A percentile compares a stretch with the other conserved stretches of the same genome.
These are phyloP conservation scores for Verticillium tricorpus DNA, from an alignment of 2,329 filamentous ascomycete genomes.

Conservation along the genomic window DNA sequence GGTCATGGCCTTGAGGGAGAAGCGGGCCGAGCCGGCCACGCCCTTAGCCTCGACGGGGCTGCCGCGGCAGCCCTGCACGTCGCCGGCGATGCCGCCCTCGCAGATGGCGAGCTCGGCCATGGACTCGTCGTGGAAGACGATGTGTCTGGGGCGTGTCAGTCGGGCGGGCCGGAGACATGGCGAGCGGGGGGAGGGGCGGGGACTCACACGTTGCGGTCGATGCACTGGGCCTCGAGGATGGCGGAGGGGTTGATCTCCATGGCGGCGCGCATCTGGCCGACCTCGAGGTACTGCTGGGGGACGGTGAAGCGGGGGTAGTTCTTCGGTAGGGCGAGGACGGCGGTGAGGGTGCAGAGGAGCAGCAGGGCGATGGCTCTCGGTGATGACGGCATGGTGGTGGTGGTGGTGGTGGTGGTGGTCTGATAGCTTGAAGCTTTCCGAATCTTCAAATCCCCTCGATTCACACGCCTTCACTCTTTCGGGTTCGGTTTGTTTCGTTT, in stretches of 20 bases:
- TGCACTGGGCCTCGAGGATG: constrained; percentile 33
- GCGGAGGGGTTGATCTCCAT: constrained; percentile 34
- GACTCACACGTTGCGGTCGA: constrained; percentile 35
- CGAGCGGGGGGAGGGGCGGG: constrained; percentile 1
- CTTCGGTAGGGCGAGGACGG: constrained; percentile 26
- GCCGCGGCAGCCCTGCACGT: constrained; percentile 40
- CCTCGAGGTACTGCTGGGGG: constrained; percentile 38
- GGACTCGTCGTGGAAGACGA: constrained; percentile 44
- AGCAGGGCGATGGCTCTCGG: constrained; percentile 24
- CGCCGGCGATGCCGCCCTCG: constrained; percentile 41
- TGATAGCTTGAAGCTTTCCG: background rate
- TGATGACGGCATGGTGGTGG: constrained; percentile 12
- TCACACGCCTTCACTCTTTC: background rate
- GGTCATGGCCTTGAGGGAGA: constrained; percentile 37
- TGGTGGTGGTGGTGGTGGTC: constrained; percentile 7
- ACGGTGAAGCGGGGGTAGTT: constrained; percentile 25
- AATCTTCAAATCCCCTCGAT: too few species aligned
- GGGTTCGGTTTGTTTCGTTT: constrained; percentile 4
- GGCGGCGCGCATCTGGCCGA: constrained; percentile 34
- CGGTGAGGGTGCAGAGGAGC: constrained; percentile 22
- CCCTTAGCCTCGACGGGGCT: constrained; percentile 38
- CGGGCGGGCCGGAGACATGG: background rate
- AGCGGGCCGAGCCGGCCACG: constrained; percentile 40
- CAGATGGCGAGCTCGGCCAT: constrained; percentile 45
- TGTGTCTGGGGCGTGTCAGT: constrained; percentile 20